Base-by-base conservation (phyloP, 305 asterid genomes). In the Fraxinus xanthoxyloides region DNA sequence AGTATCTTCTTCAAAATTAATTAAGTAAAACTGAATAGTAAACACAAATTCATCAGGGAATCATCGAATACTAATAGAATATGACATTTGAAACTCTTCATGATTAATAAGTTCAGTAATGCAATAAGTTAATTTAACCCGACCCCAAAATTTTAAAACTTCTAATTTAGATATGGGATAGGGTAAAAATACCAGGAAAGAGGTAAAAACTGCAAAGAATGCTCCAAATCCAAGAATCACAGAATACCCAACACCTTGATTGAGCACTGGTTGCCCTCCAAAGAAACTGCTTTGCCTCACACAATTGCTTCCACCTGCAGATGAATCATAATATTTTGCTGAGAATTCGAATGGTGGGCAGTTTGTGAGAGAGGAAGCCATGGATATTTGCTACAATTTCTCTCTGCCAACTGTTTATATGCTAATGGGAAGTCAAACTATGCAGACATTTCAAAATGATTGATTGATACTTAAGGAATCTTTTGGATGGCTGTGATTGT, bases 191-290 rank as follows among this genome's bases (percentile, higher is more conserved):
- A 94, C 98, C 93, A 95, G 86, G 84, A 93, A 92, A 65, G 98
- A 93, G 61, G 98, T 95, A 65, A 92, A 93, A 86, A 92, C 90
- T 0, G 97, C 98, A 19, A 95, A 93, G 75, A 95, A 93, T 0
- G 98, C 98, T n/a, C 98, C 98, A 81, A 95, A 93, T 1, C 98
- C 98, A 56, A 95, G 98, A 88, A 93, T 90, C 15, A 95, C 97
- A 23, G 98, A 89, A 56, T 95, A 93, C 2, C 98, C 98, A 82
- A 93, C 91, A 0, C 95, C 95, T 82, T 95, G 98, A 85, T 90
- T 90, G 43, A 93, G 92, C 80, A 91, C 95, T 0, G 98, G 79
- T 84, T 93, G 88, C 26, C 92, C 98, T 59, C 81, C 98, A 70
- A 93, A 95, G 91, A 91, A 95, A 76, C 95, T 93, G 89, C 75